Evolutionary conservation across 2,329 filamentous ascomycete species (phyloP).

Genomic region (Diaporthe sp.): DNA sequence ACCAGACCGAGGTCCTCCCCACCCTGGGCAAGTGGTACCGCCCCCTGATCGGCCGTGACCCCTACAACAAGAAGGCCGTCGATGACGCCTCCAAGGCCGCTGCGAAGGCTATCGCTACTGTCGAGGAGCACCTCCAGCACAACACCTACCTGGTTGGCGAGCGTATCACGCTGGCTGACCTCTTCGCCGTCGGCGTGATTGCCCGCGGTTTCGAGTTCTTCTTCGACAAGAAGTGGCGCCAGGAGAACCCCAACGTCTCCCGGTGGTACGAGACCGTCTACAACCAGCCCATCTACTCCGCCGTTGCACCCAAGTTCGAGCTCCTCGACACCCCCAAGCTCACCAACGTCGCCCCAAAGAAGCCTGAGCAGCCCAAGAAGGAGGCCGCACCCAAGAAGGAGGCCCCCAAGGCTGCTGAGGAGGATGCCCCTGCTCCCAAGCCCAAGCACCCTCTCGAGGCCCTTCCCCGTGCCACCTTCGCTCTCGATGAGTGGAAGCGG

Average conservation of each 20-base stretch:
- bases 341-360: constrained; percentile 80
- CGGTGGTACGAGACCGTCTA: constrained; percentile 96
- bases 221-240: constrained; percentile 92
- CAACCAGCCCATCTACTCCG: constrained; percentile 92
- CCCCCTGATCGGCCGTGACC: constrained; percentile 83
- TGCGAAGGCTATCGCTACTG: constrained; percentile 76
- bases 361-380: constrained; percentile 79
- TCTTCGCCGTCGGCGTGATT: constrained; percentile 85
- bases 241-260: constrained; percentile 84
- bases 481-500: constrained; percentile 98
- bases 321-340: constrained; percentile 87
- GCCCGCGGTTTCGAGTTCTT: constrained; percentile 93
- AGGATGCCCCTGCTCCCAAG: constrained; percentile 79
- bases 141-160: constrained; percentile 99
- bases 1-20: constrained; percentile 77
- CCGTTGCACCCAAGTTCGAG: constrained; percentile 80
- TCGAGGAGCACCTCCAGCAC: constrained; percentile 89
- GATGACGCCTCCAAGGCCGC: constrained; percentile 82
- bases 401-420: constrained; percentile 58
- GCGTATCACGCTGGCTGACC: constrained; percentile 95
- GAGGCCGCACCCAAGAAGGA: constrained; percentile 63
- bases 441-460: constrained; percentile 95
- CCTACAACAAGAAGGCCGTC: constrained; percentile 98
- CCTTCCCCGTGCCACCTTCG: constrained; percentile 83
- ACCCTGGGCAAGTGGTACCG: constrained; percentile 85